These are phyloP conservation scores for Fusarium haematococcum DNA, from an alignment of 2,329 filamentous ascomycete species.

Conservation along the genomic window DNA sequence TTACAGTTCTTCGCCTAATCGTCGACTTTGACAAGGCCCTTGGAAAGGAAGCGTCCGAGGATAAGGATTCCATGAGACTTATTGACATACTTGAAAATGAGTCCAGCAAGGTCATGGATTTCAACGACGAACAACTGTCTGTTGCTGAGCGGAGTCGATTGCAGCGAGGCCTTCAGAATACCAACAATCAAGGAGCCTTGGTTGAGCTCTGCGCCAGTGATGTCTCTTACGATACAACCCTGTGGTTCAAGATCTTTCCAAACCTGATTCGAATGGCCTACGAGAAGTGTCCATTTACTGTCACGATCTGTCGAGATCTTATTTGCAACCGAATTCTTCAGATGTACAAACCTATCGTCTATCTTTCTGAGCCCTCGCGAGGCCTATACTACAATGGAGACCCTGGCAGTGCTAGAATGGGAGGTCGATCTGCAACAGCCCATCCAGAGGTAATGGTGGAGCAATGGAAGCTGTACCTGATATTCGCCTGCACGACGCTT, in stretches of 20 bases:
- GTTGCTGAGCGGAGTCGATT: constrained; percentile 92
- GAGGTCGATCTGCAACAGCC: constrained; percentile 71
- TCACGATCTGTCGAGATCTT: constrained; percentile 89
- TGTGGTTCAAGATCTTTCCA: constrained; percentile 99
- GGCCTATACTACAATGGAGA: constrained; percentile 74
- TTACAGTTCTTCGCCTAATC: constrained; percentile 91
- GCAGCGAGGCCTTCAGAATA: constrained; percentile 88
- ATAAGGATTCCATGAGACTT: constrained; percentile 77
- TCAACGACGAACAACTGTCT: constrained; percentile 91
- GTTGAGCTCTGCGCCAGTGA: constrained; percentile 97
- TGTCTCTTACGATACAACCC: constrained; percentile 89
- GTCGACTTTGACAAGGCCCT: constrained; percentile 93
- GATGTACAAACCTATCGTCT: constrained; percentile 88
- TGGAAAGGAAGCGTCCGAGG: constrained; percentile 71
- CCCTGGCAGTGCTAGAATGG: constrained; percentile 63
- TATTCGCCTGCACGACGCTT: constrained; percentile 96
- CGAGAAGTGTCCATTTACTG: constrained; percentile 90
- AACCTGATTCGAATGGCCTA: constrained; percentile 92
- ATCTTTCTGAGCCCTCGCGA: constrained; percentile 79
- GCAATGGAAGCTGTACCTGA: constrained; percentile 97
- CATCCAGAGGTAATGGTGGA: constrained; percentile 91
- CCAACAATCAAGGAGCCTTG: constrained; percentile 84
- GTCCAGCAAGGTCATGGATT: constrained; percentile 87
- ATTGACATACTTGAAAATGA: constrained; percentile 94
- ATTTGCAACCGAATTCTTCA: constrained; percentile 93